Conservation (phyloP, 1,284 basidiomycete species). For the Pseudozyma sp. region DNA sequence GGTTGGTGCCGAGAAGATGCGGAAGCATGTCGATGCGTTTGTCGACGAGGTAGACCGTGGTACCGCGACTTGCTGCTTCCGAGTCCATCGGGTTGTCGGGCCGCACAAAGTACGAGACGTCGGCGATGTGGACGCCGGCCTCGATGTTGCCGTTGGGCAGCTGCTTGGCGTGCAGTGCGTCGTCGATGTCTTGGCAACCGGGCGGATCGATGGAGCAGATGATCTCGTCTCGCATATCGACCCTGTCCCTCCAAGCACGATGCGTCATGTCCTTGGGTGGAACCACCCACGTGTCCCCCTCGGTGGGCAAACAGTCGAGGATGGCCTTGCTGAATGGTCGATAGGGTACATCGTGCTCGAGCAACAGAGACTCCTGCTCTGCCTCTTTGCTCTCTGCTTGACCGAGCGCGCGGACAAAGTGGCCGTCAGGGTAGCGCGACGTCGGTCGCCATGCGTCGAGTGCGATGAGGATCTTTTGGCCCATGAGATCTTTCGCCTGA, state of each 20-base stretch:
- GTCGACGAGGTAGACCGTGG: constrained; percentile 98
- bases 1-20: constrained; percentile 89
- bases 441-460: constrained; percentile 90
- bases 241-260: constrained; percentile 83
- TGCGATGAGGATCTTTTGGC: constrained; percentile 94
- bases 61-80: constrained; percentile 93
- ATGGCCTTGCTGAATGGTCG: constrained; percentile 95
- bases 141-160: constrained; percentile 95
- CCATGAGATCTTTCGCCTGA: constrained; percentile 86
- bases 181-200: constrained; percentile 99
- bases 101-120: constrained; percentile 95
- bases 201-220: constrained; percentile 97
- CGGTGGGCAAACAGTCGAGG: constrained; percentile 85
- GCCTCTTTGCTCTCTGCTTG: constrained; percentile 93
- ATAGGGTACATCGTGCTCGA: constrained; percentile 97
- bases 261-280: constrained; percentile 77
- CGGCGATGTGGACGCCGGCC: constrained; percentile 98
- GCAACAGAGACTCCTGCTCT: constrained; percentile 90
- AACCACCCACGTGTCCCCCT: constrained; percentile 93
- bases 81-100: constrained; percentile 95
- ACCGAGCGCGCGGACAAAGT: constrained; percentile 93
- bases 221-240: constrained; percentile 86
- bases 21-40: constrained; percentile 99
- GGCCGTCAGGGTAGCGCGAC: constrained; percentile 94
- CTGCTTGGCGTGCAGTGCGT: constrained; percentile 91